These are phyloP conservation scores for Colletotrichum sp. DNA, from an alignment of 2,329 filamentous ascomycete genomes.

Conservation along the genomic window DNA sequence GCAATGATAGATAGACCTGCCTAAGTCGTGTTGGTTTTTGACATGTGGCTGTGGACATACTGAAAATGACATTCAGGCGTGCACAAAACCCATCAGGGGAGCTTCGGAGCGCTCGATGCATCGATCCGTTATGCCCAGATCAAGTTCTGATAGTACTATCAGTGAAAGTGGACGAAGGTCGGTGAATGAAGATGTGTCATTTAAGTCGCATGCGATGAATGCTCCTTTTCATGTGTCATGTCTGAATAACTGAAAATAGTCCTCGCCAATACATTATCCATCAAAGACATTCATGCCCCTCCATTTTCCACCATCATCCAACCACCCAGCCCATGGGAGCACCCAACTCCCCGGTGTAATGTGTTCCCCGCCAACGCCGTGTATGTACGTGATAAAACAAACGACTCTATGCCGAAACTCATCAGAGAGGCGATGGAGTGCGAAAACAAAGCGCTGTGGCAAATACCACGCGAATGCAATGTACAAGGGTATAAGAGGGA, in stretches of 20 bases:
- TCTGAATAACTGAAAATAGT: slow-evolving; percentile 10
- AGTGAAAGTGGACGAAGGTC: background rate
- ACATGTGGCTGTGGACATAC: background rate
- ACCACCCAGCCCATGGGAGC: slow-evolving; percentile 9
- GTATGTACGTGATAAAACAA: slow-evolving; percentile 6
- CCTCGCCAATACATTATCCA: slow-evolving; percentile 15
- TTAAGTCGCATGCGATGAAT: background rate
- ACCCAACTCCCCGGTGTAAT: slow-evolving; percentile 8
- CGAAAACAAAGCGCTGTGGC: slow-evolving; percentile 31
- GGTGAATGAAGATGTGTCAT: background rate
- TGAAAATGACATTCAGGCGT: background rate
- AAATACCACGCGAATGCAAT: slow-evolving; percentile 19
- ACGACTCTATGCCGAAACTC: slow-evolving; percentile 1
- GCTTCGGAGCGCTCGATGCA: background rate
- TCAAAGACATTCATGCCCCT: slow-evolving; percentile 18
- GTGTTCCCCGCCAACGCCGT: slow-evolving; percentile 10
- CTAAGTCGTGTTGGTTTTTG: background rate
- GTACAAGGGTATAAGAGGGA: slow-evolving; percentile 24
- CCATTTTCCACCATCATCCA: slow-evolving; percentile 18
- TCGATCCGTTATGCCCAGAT: background rate
- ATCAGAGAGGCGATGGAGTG: slow-evolving; percentile 5
- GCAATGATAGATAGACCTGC: background rate
- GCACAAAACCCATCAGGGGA: background rate
- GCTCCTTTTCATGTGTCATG: background rate
- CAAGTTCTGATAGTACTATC: background rate